Evolutionary conservation across 371 early-diverging fungal genomes (phyloP).

Genomic region (Dichotomocladium elegans): DNA sequence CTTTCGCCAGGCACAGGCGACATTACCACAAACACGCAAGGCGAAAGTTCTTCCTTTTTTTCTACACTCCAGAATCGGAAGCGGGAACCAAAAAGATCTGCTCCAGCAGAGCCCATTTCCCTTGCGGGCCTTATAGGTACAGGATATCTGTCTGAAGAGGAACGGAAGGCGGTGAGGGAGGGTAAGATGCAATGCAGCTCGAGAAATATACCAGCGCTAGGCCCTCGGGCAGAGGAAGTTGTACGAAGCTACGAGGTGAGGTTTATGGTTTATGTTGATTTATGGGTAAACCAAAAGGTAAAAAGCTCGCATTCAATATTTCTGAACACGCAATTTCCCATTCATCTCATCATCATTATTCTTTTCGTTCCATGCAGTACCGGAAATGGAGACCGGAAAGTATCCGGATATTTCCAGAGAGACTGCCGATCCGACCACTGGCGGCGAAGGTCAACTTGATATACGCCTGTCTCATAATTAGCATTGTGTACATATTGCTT

Average conservation of each 20-base stretch:
- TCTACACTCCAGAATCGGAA: conserved; percentile 9
- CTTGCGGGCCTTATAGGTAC: no score
- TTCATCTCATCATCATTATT: neutral
- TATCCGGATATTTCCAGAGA: neutral
- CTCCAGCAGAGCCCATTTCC: no score
- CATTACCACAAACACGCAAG: no score
- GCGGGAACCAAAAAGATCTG: no score
- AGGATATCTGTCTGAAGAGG: conserved; percentile 15
- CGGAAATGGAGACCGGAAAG: conserved; percentile 4
- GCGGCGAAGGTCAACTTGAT: conserved; percentile 10
- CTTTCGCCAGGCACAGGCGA: no score
- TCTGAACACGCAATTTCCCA: neutral
- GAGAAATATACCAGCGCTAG: conserved; percentile 17
- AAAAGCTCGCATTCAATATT: no score
- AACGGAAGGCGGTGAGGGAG: conserved; percentile 4
- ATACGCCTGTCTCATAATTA: no score
- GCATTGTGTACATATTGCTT: no score
- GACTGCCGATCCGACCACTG: conserved; percentile 10
- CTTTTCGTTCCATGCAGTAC: conserved; percentile 14
- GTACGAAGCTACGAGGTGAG: conserved; percentile 19
- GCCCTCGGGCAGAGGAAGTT: conserved; percentile 18
- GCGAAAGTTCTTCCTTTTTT: no score
- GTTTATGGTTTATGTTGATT: conserved; percentile 15
- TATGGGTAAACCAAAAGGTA: conserved; percentile 17
- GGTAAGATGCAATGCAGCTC: conserved; percentile 16